Evolutionary conservation across 1,139 yeast species (phyloP).

Genomic region (Candida sanyaensis): DNA sequence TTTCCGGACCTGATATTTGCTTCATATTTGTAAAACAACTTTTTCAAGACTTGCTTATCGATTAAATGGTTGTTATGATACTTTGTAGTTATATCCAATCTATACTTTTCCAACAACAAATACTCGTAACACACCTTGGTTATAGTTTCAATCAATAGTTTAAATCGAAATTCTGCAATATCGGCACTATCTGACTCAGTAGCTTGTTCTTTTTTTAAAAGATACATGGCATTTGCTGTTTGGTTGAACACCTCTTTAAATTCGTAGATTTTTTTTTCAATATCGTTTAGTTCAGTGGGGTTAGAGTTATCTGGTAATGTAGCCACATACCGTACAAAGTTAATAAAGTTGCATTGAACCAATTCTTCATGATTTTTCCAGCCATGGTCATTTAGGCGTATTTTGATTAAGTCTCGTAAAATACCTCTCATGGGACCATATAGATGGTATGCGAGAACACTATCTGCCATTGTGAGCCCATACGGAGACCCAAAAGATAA

Average conservation of each 20-base stretch:
- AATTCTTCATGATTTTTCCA: conserved; percentile 35
- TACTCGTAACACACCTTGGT: conserved; percentile 44
- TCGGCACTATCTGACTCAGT: conserved; percentile 25
- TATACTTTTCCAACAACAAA: conserved; percentile 43
- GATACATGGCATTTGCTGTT: conserved; percentile 28
- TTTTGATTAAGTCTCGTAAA: conserved; percentile 27
- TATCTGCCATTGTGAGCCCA: conserved; percentile 27
- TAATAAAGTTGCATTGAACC: conserved; percentile 39
- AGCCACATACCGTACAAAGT: conserved; percentile 40
- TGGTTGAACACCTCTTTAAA: conserved; percentile 28
- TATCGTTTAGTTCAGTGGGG: conserved; percentile 20
- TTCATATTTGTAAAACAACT: conserved; percentile 25
- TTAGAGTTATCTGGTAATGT: conserved; percentile 27
- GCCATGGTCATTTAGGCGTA: conserved; percentile 11
- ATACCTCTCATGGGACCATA: conserved; percentile 27
- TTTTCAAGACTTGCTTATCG: conserved; percentile 24
- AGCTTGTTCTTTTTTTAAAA: conserved; percentile 31
- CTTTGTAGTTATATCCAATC: conserved; percentile 39
- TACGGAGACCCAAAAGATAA: neutral
- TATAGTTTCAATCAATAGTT: conserved; percentile 29
- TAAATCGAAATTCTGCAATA: conserved; percentile 15
- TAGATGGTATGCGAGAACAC: conserved; percentile 34
- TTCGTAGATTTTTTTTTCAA: conserved; percentile 29
- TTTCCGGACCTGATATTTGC: conserved; percentile 15
- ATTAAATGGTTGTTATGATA: conserved; percentile 35